A percentile compares a stretch with the other conserved stretches of the same genome.
These are phyloP conservation scores for Lecanicillium sp. DNA, from an alignment of 2,329 filamentous ascomycete species.

Conservation along the genomic window DNA sequence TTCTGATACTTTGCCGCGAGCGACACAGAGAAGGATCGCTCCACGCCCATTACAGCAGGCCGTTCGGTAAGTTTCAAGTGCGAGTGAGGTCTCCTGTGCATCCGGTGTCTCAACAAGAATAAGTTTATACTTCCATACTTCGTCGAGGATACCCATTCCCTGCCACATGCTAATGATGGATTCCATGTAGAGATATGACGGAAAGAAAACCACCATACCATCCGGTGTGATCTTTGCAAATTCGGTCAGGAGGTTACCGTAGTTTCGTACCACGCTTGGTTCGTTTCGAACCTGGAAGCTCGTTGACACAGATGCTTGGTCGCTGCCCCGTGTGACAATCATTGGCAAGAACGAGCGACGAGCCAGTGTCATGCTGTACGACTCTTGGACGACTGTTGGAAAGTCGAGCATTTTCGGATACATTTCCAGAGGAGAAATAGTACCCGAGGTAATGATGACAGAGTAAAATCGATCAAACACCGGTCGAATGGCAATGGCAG, in stretches of 20 bases:
- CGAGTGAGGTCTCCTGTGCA: conserved; percentile 91
- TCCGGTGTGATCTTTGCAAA: conserved; percentile 95
- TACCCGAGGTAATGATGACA: conserved; percentile 96
- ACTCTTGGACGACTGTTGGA: conserved; percentile 86
- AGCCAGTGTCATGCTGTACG: conserved; percentile 93
- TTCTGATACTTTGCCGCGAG: conserved; percentile 92
- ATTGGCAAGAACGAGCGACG: conserved; percentile 93
- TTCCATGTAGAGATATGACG: conserved; percentile 98
- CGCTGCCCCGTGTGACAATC: conserved; percentile 92
- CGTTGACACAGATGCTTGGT: conserved; percentile 87
- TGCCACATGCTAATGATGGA: conserved; percentile 99
- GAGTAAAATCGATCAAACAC: conserved; percentile 97
- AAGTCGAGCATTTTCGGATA: conserved; percentile 99
- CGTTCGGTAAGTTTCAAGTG: conserved; percentile 91
- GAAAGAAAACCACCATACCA: conserved; percentile 98
- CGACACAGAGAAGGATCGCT: conserved; percentile 87
- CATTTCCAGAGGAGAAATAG: conserved; percentile 94
- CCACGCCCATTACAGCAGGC: conserved; percentile 96
- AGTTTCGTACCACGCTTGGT: conserved; percentile 93
- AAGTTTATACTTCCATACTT: conserved; percentile 98
- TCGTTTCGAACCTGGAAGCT: conserved; percentile 95
- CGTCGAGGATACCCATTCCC: conserved; percentile 93
- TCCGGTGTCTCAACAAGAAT: conserved; percentile 97
- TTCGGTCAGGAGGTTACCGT: conserved; percentile 85
- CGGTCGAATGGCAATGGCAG: conserved; percentile 94